These are phyloP conservation scores for Ilyonectria robusta DNA, from an alignment of 2,329 filamentous ascomycete genomes.

Conservation along the genomic window DNA sequence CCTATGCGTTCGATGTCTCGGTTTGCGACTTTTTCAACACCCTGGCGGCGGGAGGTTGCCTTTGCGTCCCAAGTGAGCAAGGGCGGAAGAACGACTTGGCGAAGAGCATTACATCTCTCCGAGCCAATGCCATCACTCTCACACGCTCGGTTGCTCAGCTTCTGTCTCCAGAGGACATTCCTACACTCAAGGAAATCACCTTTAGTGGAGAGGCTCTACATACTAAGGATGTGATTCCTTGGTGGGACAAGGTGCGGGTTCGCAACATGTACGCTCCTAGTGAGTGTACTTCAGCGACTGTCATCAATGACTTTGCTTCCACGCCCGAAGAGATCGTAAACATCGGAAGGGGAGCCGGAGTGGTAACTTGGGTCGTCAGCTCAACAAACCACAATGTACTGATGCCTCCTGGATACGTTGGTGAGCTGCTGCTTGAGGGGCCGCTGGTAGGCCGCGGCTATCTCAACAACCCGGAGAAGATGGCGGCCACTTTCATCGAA, in stretches of 20 bases:
- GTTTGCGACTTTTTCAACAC: constrained; percentile 31
- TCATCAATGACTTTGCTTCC: constrained; percentile 1
- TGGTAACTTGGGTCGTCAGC: constrained; percentile 40
- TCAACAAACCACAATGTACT: constrained; percentile 34
- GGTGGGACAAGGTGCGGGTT: constrained; percentile 36
- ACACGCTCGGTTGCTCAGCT: constrained; percentile 63
- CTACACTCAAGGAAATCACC: constrained; percentile 58
- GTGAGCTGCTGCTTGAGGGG: constrained; percentile 48
- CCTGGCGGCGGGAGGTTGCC: constrained; percentile 57
- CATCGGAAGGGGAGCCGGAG: constrained; percentile 17
- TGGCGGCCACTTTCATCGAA: constrained; percentile 50
- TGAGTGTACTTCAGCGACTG: constrained; percentile 18
- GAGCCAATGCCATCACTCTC: constrained; percentile 46
- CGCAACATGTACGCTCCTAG: constrained; percentile 20
- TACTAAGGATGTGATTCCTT: constrained; percentile 49
- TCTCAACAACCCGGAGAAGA: constrained; percentile 39
- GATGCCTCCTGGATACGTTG: constrained; percentile 39
- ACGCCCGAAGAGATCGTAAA: neutral
- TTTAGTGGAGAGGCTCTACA: constrained; percentile 64
- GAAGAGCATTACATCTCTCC: constrained; percentile 59
- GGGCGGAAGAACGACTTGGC: constrained; percentile 64
- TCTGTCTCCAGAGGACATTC: constrained; percentile 58
- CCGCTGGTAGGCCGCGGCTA: constrained; percentile 45
- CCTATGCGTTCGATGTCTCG: constrained; percentile 42
- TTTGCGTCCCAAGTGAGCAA: constrained; percentile 68